Conservation (phyloP, 352 stramenopile genomes). For the Phytopythium helicoides region DNA sequence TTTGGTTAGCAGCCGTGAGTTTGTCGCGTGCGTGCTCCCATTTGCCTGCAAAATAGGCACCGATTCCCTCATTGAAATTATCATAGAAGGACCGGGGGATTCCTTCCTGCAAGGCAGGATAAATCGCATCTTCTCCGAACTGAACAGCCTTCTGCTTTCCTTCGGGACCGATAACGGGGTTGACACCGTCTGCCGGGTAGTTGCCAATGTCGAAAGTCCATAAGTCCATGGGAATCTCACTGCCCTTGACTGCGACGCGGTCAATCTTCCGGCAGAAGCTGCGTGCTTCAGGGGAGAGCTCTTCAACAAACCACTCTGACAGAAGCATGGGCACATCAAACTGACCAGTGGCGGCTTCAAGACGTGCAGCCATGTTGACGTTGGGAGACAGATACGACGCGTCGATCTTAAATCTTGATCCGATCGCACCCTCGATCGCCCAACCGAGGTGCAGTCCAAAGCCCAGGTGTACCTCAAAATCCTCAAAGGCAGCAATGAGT, state of each 20-base stretch:
- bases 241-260: conserved; percentile 96
- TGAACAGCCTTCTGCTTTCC: conserved; percentile 82
- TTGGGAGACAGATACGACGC: conserved; percentile 97
- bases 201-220: conserved; percentile 93
- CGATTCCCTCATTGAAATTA: conserved; percentile 91
- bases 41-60: conserved; percentile 92
- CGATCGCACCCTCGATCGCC: conserved; percentile 98
- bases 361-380: conserved; percentile 96
- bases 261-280: conserved; percentile 93
- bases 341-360: conserved; percentile 95
- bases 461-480: conserved; percentile 93
- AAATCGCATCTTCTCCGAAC: conserved; percentile 73
- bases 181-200: conserved; percentile 60
- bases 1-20: conserved; percentile 89
- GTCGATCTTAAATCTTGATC: conserved; percentile 98
- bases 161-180: conserved; percentile 44
- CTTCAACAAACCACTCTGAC: conserved; percentile 94
- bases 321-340: conserved; percentile 95
- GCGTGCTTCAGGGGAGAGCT: conserved; percentile 87
- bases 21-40: conserved; percentile 85
- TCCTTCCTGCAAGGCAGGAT: conserved; percentile 67
- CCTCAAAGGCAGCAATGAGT: conserved; percentile 78
- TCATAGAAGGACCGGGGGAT: conserved; percentile 88
- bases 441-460: conserved; percentile 98
- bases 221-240: conserved; percentile 92